Base-by-base conservation (phyloP, 306 rosid genomes). In the Cicer cuneatum region DNA sequence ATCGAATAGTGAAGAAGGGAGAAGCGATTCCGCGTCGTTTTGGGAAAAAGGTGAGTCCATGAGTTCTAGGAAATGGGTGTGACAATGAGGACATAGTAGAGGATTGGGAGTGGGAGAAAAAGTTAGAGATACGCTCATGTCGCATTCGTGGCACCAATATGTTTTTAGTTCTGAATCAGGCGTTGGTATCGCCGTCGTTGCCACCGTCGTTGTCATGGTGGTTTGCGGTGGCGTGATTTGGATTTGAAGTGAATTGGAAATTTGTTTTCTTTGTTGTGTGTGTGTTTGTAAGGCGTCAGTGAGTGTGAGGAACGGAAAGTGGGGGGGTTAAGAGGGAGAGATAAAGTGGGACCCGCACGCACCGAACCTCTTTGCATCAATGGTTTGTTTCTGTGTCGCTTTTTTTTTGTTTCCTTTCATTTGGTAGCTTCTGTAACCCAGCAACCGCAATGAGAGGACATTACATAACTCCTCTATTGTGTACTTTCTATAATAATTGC, bases 121-220 rank as follows among this genome's bases (percentile, higher is more conserved):
- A 19, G 71, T 47, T 21, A 92, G 82, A 18, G 90, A 78, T 7
- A 92, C 91, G 61, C 98, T 92, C 96, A 92, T 89, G 71, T 92
- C 98, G 77, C 98, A 92, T 71, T 88, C 92, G 68, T 92, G 98
- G 80, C 98, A 92, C 98, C 98, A 92, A 85, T 86, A 92, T 0
- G 92, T 89, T 66, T 84, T 88, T 7, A 79, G 40, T 57, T 87
- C 89, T 0, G 46, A 0, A 48, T 35, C 78, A 63, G 15, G 69
- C 63, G 80, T 54, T 66, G 48, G 62, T 21, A 46, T 71, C 33
- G 72, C 19, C 60, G 66, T 7, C n/a, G 67, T n/a, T 14, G 14
- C n/a, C n/a, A n/a, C n/a, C n/a, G 52, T 18, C 54, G 60, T 48
- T 35, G 42, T 15, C 53, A 16, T 29, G 76, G 61, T 19, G 41